These are phyloP conservation scores for Rhodotorula sp. DNA, from an alignment of 1,284 basidiomycete genomes.

Conservation along the genomic window DNA sequence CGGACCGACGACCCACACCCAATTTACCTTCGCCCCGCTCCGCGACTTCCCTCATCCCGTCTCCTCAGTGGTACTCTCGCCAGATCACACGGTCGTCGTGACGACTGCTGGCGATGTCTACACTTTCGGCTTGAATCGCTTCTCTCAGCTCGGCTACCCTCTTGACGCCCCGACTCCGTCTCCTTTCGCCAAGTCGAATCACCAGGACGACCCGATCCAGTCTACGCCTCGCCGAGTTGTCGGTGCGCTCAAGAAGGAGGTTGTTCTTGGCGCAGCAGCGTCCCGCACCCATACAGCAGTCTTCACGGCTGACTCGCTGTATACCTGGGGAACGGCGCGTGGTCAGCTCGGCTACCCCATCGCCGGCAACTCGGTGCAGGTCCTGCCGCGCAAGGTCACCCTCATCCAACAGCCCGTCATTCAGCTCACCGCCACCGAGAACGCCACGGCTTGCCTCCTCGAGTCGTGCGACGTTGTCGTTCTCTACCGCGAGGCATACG, in stretches of 20 bases:
- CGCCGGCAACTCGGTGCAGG: constrained; percentile 69
- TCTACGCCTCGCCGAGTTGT: constrained; percentile 70
- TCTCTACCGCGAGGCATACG: constrained; percentile 71
- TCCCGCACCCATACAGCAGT: constrained; percentile 84
- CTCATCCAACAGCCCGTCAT: constrained; percentile 68
- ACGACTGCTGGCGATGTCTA: constrained; percentile 77
- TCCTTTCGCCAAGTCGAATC: constrained; percentile 31
- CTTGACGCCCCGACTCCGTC: constrained; percentile 58
- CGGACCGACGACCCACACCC: constrained; percentile 73
- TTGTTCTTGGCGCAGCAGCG: constrained; percentile 78
- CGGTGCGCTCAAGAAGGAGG: constrained; percentile 75
- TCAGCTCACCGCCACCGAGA: constrained; percentile 51
- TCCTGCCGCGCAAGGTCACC: constrained; percentile 77
- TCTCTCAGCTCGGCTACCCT: constrained; percentile 81
- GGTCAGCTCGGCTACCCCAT: constrained; percentile 76
- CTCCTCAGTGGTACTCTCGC: constrained; percentile 73
- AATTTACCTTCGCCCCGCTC: constrained; percentile 67
- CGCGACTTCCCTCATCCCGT: constrained; percentile 60
- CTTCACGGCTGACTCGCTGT: constrained; percentile 80
- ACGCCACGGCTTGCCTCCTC: constrained; percentile 75
- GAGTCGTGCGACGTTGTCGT: constrained; percentile 75
- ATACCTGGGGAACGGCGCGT: constrained; percentile 92
- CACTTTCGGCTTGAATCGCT: constrained; percentile 87
- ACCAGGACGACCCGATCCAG: constrained; percentile 63
- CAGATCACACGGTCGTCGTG: constrained; percentile 88